phyloP scores from a whole-genome alignment of 345 rosid genomes.

The Aethionema arabicum region DNA sequence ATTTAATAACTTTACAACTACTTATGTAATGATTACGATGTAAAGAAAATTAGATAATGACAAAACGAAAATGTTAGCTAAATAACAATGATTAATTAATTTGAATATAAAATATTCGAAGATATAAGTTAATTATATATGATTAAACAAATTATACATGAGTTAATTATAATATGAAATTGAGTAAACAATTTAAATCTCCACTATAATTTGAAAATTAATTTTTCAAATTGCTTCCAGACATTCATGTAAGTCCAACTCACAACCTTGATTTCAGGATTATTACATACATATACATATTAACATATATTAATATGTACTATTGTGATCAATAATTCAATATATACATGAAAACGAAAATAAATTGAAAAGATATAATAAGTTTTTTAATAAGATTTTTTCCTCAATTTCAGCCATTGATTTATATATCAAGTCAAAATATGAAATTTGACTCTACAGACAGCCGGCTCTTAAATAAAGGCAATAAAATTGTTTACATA shows the following conservation, averaged over 20 bases:
- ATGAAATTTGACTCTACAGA: conserved; percentile 17
- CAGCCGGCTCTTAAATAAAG: conserved; percentile 8
- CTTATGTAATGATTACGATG: too few relatives aligned
- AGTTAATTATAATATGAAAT: too few relatives aligned
- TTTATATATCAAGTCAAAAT: too few relatives aligned
- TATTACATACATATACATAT: not conserved
- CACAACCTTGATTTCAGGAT: conserved; percentile 29
- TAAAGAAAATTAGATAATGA: too few relatives aligned
- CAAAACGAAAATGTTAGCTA: too few relatives aligned
- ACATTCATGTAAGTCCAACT: conserved; percentile 25
- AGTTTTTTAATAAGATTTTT: too few relatives aligned
- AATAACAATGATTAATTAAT: too few relatives aligned
- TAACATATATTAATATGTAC: too few relatives aligned
- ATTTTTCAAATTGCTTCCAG: conserved; percentile 17
- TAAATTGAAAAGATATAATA: not conserved
- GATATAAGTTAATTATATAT: too few relatives aligned
- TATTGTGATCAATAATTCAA: not conserved
- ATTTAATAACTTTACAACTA: too few relatives aligned
- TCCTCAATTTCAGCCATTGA: conserved; percentile 9
- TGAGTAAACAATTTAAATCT: not conserved
- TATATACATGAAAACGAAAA: conserved; percentile 21
- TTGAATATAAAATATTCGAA: too few relatives aligned
- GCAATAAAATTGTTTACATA: not conserved
- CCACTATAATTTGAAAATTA: conserved; percentile 10
- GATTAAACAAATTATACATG: too few relatives aligned